Conservation (phyloP, 1,284 basidiomycete genomes). For the Apiotrichum sp. region DNA sequence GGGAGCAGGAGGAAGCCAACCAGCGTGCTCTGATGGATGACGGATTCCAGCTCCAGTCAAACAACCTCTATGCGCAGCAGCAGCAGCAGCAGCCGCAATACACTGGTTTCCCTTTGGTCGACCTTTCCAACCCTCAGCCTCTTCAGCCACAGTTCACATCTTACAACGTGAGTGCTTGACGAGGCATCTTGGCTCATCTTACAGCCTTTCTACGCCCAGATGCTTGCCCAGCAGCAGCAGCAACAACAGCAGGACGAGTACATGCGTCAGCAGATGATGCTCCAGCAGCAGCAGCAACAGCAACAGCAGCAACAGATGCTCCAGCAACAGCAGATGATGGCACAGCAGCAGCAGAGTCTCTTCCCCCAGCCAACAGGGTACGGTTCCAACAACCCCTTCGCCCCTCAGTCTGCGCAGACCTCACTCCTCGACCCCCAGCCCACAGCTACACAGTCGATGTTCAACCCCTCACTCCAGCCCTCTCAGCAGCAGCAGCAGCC, state of each 20-base stretch:
- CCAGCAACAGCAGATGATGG: conserved; percentile 59
- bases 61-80: conserved; percentile 37
- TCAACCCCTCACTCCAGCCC: conserved; percentile 30
- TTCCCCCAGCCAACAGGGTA: conserved; percentile 56
- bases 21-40: conserved; percentile 79
- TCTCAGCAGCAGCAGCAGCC: conserved; percentile 7
- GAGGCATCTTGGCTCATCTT: conserved; percentile 19
- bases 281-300: conserved; percentile 56
- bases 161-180: conserved; percentile 41
- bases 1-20: conserved; percentile 68
- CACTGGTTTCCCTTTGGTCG: conserved; percentile 55
- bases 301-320: conserved; percentile 48
- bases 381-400: conserved; percentile 94
- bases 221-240: conserved; percentile 43
- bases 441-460: conserved; percentile 13
- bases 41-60: conserved; percentile 54
- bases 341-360: conserved; percentile 48
- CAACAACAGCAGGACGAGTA: conserved; percentile 57
- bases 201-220: conserved; percentile 49
- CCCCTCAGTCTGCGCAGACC: conserved; percentile 44
- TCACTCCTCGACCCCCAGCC: conserved; percentile 22
- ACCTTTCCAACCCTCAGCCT: conserved; percentile 51
- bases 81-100: conserved; percentile 32
- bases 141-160: conserved; percentile 59
- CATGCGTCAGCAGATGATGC: conserved; percentile 43